phyloP scores from a whole-genome alignment of 2,329 filamentous ascomycete genomes.

The Cercospora sesami region DNA sequence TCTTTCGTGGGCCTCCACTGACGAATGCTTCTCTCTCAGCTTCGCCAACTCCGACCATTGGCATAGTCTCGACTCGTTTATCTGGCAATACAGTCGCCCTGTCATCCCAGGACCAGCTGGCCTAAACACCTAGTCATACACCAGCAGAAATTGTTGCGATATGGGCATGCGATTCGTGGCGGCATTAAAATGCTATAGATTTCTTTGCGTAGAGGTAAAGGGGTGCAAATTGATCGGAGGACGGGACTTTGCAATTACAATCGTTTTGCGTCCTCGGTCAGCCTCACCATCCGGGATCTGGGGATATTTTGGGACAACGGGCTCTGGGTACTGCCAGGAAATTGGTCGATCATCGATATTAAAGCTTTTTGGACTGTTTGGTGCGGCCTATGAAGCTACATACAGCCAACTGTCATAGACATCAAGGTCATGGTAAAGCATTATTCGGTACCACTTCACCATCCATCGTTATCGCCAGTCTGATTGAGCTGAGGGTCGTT shows the following conservation, averaged over 20 bases:
- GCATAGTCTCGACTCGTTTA: conserved; percentile 29
- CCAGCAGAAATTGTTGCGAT: neutral
- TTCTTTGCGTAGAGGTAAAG: no score
- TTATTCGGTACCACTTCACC: neutral
- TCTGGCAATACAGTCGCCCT: conserved; percentile 29
- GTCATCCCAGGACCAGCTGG: conserved; percentile 25
- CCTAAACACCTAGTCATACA: conserved; percentile 9
- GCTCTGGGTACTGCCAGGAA: no score
- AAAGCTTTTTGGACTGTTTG: neutral
- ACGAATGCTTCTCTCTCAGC: conserved; percentile 22
- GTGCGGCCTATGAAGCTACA: neutral
- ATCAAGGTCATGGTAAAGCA: neutral
- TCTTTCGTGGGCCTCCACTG: conserved; percentile 11
- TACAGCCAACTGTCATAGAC: neutral
- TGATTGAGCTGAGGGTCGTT: conserved; percentile 15
- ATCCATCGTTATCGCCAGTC: conserved; percentile 10
- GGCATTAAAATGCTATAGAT: no score
- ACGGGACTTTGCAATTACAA: no score
- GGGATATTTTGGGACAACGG: no score
- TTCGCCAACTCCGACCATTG: conserved; percentile 35
- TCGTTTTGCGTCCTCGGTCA: no score
- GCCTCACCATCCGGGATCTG: no score
- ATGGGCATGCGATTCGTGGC: no score
- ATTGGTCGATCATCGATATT: no score
- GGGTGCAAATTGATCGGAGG: no score